Conservation (phyloP, 129 eudicot species). For the Glebionis coronaria region DNA sequence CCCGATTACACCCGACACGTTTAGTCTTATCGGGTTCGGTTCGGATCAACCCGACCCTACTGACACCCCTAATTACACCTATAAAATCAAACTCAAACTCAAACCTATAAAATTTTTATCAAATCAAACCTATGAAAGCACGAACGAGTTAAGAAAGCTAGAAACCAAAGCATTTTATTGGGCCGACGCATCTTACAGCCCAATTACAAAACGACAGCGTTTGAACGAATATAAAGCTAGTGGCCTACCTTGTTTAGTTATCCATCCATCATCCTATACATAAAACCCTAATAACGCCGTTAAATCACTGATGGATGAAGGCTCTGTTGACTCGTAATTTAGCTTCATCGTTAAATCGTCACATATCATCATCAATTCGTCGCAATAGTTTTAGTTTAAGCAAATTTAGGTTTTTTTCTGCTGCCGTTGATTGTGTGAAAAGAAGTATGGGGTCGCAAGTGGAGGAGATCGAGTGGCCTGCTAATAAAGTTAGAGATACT, state of each 20-base stretch:
- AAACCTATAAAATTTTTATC: no score
- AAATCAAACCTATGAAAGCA: no score
- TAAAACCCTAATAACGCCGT: constrained; percentile 28
- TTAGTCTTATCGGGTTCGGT: no score
- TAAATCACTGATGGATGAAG: constrained; percentile 37
- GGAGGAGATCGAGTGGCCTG: constrained; percentile 76
- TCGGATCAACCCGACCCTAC: no score
- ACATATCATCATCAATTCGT: neutral
- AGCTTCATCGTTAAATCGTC: constrained; percentile 13
- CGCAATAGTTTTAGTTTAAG: neutral
- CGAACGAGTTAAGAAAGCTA: no score
- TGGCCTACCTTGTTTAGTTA: constrained; percentile 9
- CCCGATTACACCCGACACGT: no score
- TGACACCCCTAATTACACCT: no score
- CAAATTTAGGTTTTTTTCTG: constrained; percentile 8
- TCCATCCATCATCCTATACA: constrained; percentile 23
- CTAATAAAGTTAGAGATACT: constrained; percentile 59
- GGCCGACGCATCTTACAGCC: neutral
- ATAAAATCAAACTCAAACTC: no score
- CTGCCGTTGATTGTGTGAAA: neutral
- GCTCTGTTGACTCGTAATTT: constrained; percentile 24
- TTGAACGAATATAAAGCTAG: neutral
- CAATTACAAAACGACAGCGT: constrained; percentile 7
- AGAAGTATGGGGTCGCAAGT: constrained; percentile 53
- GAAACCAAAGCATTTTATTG: neutral